A percentile compares a stretch with the other conserved stretches of the same genome.
Evolutionary conservation across 148 eudicot species (phyloP).

Genomic region (Selenicereus undatus): DNA sequence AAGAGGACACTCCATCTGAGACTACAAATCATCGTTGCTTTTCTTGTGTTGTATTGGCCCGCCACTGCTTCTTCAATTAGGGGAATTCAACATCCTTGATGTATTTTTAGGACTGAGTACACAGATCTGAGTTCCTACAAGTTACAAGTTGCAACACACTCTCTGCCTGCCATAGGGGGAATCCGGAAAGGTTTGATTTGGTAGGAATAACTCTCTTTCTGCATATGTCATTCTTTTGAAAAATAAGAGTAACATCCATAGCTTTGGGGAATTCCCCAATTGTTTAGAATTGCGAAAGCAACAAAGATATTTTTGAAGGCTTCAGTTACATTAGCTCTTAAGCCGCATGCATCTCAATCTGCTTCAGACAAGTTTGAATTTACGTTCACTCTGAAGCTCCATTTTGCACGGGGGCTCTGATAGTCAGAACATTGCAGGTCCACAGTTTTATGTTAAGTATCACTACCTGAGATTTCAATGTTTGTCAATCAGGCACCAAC

Average conservation of each 20-base stretch:
- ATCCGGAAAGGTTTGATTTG: no score
- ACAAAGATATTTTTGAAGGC: neutral
- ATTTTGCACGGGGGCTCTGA: neutral
- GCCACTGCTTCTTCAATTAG: no score
- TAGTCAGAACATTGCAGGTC: neutral
- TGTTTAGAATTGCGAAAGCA: no score
- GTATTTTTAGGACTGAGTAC: no score
- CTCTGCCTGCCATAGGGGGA: no score
- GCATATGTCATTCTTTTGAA: no score
- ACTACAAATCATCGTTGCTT: neutral
- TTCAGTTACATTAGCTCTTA: neutral
- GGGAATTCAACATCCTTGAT: no score
- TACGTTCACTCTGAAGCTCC: neutral
- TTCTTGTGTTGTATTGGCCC: neutral
- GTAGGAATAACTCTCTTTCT: no score
- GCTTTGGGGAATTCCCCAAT: no score
- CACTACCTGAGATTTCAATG: constrained; percentile 3
- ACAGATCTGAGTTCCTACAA: no score
- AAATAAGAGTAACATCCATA: no score
- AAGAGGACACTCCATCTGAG: neutral
- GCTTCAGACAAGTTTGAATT: neutral
- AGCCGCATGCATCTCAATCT: neutral
- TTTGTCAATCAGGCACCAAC: constrained; percentile 37
- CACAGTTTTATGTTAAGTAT: neutral
- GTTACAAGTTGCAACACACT: no score